These are phyloP conservation scores for Alternaria consortialis DNA, from an alignment of 2,329 filamentous ascomycete genomes.

Conservation along the genomic window DNA sequence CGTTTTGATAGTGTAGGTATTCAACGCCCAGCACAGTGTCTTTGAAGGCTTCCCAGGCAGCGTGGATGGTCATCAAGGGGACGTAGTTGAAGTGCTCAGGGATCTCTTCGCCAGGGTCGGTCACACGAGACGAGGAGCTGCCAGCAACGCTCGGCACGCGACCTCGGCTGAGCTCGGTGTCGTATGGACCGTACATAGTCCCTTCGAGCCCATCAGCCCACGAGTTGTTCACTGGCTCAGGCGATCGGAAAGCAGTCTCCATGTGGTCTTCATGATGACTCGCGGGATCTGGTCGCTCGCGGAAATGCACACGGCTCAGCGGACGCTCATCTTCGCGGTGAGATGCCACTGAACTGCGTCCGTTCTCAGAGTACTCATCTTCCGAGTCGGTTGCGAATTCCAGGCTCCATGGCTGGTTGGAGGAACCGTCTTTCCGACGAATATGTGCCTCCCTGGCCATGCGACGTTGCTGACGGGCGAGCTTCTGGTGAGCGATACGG, in stretches of 20 bases:
- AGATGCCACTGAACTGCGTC: slow-evolving; percentile 39
- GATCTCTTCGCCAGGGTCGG: slow-evolving; percentile 62
- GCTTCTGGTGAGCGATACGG: slow-evolving; percentile 41
- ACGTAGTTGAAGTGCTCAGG: slow-evolving; percentile 93
- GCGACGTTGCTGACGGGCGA: slow-evolving; percentile 57
- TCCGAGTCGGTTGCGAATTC: slow-evolving; percentile 75
- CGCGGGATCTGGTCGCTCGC: slow-evolving; percentile 30
- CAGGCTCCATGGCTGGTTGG: slow-evolving; percentile 80
- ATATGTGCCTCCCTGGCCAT: slow-evolving; percentile 48
- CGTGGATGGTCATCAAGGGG: slow-evolving; percentile 86
- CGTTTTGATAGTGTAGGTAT: slow-evolving; percentile 73
- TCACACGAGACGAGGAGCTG: slow-evolving; percentile 69
- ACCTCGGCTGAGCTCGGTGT: slow-evolving; percentile 65
- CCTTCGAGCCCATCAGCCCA: slow-evolving; percentile 71
- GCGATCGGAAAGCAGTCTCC: slow-evolving; percentile 48
- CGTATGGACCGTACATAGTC: slow-evolving; percentile 79
- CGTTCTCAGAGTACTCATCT: slow-evolving; percentile 55
- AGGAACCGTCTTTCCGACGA: slow-evolving; percentile 44
- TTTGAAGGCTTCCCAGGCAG: slow-evolving; percentile 84
- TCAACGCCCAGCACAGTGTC: slow-evolving; percentile 94
- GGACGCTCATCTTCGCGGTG: slow-evolving; percentile 29
- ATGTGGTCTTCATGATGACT: slow-evolving; percentile 38
- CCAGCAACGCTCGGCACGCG: slow-evolving; percentile 83
- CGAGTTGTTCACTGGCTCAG: slow-evolving; percentile 28
- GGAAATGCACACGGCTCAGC: slow-evolving; percentile 28